Percentiles rank a stretch among this genome's conserved stretches.
Evolutionary conservation across 257 asterid genomes (phyloP).

Genomic region (Fraxinus quadrangulata): DNA sequence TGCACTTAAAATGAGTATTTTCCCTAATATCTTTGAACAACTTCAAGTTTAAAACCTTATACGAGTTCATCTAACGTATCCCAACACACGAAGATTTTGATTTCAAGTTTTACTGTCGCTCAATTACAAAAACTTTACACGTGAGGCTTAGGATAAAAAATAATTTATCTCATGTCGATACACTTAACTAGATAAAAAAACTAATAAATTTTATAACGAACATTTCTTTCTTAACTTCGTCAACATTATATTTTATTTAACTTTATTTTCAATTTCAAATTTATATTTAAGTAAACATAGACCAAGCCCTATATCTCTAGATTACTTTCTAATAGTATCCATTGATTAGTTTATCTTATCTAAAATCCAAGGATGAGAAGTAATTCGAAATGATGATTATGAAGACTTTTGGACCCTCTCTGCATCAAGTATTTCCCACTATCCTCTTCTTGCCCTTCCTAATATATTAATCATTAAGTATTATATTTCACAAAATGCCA

Average conservation of each 20-base stretch:
- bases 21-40: neutral
- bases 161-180: neutral
- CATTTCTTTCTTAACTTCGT: too few relatives aligned
- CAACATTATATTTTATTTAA: too few relatives aligned
- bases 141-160: neutral
- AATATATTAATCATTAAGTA: slow-evolving; percentile 22
- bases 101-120: too few relatives aligned
- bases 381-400: slow-evolving; percentile 25
- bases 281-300: too few relatives aligned
- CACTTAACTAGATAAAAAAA: neutral
- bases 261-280: too few relatives aligned
- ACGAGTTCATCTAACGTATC: neutral
- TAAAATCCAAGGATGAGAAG: slow-evolving; percentile 27
- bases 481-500: slow-evolving; percentile 10
- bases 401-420: slow-evolving; percentile 28
- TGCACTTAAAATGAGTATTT: neutral
- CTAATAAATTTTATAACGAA: neutral
- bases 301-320: too few relatives aligned
- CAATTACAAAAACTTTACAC: too few relatives aligned
- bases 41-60: neutral
- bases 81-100: too few relatives aligned
- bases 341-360: slow-evolving; percentile 13
- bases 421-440: slow-evolving; percentile 37
- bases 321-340: neutral
- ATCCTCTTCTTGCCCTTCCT: slow-evolving; percentile 20